Percentiles rank a stretch among this genome's conserved stretches.
Conservation (phyloP, 2,329 filamentous ascomycete genomes). For the Aspergillus tubingensis region DNA sequence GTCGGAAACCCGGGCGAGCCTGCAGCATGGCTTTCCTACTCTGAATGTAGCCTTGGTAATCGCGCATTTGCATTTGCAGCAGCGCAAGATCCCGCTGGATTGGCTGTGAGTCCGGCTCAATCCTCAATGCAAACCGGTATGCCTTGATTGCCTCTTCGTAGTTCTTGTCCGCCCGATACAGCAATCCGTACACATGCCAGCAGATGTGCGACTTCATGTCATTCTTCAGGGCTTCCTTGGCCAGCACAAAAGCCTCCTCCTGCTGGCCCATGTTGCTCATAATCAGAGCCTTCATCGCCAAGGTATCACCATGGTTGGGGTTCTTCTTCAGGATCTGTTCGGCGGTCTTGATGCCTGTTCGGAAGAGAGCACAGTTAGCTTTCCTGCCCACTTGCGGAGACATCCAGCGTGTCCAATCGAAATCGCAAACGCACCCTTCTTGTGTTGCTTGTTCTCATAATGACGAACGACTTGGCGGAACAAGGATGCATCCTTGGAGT, state of each 20-base stretch:
- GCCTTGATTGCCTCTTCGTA: constrained; percentile 99
- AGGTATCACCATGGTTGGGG: constrained; percentile 94
- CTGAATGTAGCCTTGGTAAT: constrained; percentile 90
- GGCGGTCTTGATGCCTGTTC: constrained; percentile 80
- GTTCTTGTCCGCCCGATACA: constrained; percentile 93
- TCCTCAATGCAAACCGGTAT: constrained; percentile 89
- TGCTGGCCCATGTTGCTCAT: constrained; percentile 89
- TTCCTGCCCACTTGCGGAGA: constrained; percentile 13
- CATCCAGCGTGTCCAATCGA: constrained; percentile 12
- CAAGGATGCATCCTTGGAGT: constrained; percentile 86
- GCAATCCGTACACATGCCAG: constrained; percentile 97
- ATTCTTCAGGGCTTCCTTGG: constrained; percentile 86
- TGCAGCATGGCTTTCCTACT: constrained; percentile 87
- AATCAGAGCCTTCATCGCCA: constrained; percentile 98
- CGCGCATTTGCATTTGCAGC: constrained; percentile 93
- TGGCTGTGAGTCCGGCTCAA: constrained; percentile 91
- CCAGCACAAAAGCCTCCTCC: constrained; percentile 90
- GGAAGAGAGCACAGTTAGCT: constrained; percentile 25
- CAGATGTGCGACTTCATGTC: constrained; percentile 99
- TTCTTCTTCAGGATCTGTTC: constrained; percentile 95
- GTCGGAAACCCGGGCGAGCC: constrained; percentile 74
- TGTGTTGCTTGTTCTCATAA: constrained; percentile 99
- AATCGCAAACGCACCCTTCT: constrained; percentile 61
- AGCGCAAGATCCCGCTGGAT: constrained; percentile 93
- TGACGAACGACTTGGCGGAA: constrained; percentile 93